Conservation (phyloP, 805 yeast genomes). For the Lipomyces spencermartinsiae region DNA sequence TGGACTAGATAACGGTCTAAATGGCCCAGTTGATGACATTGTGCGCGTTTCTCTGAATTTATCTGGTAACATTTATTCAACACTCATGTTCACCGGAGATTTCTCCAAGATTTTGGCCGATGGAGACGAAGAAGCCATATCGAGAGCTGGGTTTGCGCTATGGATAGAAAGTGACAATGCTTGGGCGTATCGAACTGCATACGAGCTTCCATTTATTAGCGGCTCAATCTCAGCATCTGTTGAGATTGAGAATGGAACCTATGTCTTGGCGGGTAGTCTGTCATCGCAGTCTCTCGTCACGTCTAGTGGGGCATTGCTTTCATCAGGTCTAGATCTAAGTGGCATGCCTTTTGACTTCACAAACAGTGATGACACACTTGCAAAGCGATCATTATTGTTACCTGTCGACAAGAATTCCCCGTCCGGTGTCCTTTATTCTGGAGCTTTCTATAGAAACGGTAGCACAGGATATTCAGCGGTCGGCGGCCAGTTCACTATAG, state of each 20-base stretch:
- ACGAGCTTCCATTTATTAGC: conserved; percentile 24
- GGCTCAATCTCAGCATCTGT: conserved; percentile 30
- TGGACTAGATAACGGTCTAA: conserved; percentile 35
- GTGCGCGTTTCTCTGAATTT: conserved; percentile 19
- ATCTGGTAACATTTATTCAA: conserved; percentile 19
- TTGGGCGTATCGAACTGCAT: conserved; percentile 27
- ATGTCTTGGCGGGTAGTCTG: conserved; percentile 30
- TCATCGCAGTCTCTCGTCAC: conserved; percentile 20
- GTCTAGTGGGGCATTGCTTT: conserved; percentile 23
- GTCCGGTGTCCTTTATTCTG: conserved; percentile 44
- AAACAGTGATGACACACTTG: background rate
- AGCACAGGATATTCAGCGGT: conserved; percentile 51
- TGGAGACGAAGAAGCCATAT: conserved; percentile 9
- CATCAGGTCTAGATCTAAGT: conserved; percentile 4
- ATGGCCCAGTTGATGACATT: conserved; percentile 34
- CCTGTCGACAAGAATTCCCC: background rate
- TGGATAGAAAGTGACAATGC: conserved; percentile 33
- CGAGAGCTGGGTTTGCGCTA: conserved; percentile 35
- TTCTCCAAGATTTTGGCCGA: conserved; percentile 35
- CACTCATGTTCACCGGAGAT: conserved; percentile 42
- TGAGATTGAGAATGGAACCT: conserved; percentile 8
- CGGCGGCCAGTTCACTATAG: conserved; percentile 60
- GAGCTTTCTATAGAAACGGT: conserved; percentile 55
- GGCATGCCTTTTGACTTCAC: conserved; percentile 21
- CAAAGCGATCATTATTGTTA: background rate